These are phyloP conservation scores for Oidiodendron maius DNA, from an alignment of 495 filamentous ascomycete genomes.

Conservation along the genomic window DNA sequence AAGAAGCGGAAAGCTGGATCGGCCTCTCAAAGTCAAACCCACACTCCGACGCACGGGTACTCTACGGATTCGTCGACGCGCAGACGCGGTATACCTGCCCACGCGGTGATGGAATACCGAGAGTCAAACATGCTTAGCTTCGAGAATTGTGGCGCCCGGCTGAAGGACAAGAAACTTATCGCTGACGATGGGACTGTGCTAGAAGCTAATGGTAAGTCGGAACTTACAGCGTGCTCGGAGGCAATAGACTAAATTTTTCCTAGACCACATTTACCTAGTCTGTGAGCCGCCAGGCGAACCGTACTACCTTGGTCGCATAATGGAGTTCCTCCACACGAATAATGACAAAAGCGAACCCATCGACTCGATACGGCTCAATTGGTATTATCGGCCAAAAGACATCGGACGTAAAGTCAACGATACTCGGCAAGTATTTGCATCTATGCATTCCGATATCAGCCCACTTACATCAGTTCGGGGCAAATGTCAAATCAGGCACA, in stretches of 20 bases:
- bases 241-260: slow-evolving; percentile 2
- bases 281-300: slow-evolving; percentile 97
- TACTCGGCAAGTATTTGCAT: slow-evolving; percentile 82
- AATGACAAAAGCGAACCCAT: slow-evolving; percentile 68
- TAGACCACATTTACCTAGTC: slow-evolving; percentile 95
- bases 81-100: slow-evolving; percentile 28
- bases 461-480: slow-evolving; percentile 88
- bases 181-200: slow-evolving; percentile 89
- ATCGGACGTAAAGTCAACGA: slow-evolving; percentile 88
- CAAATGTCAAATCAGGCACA: slow-evolving; percentile 83
- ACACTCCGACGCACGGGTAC: slow-evolving; percentile 26
- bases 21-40: slow-evolving; percentile 21
- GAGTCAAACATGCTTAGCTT: slow-evolving; percentile 85
- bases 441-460: slow-evolving; percentile 97
- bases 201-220: slow-evolving; percentile 73
- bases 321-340: slow-evolving; percentile 88
- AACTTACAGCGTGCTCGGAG: neutral
- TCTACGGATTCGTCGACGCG: slow-evolving; percentile 37
- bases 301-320: slow-evolving; percentile 94
- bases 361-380: slow-evolving; percentile 88
- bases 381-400: slow-evolving; percentile 96
- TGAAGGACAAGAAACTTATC: slow-evolving; percentile 71
- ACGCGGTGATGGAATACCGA: slow-evolving; percentile 28
- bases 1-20: slow-evolving; percentile 73
- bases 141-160: slow-evolving; percentile 56